Evolutionary conservation across 2,329 filamentous ascomycete species (phyloP), one percentile per base, ranked within the genome.

Genomic region (Neospermospora avenae): DNA sequence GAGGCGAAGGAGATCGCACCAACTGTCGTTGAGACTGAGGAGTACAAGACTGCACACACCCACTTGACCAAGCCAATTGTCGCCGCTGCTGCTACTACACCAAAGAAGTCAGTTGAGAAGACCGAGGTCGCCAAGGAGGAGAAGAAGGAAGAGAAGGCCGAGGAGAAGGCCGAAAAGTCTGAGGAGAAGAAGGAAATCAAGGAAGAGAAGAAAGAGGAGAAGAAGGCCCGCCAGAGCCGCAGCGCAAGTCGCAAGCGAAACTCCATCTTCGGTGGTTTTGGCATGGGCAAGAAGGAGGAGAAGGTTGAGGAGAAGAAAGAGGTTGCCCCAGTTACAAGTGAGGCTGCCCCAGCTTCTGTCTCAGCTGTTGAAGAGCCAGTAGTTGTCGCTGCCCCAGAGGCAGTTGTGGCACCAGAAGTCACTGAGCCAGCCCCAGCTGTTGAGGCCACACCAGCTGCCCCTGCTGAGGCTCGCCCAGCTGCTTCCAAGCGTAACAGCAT

Each of bases 1-100:
- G 91, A 96, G 79, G 93, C 91, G 71, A 96, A 95, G 83, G 88
- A 88, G 70, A 80, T 90, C 60, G 88, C 87, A 72, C 81, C 89
- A 66, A 82, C 82, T 58, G 84, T 97, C 69, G 84, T 84, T 65
- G 86, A 87, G 77, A 88, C 86, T 70, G 92, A 96, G 77, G 84
- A 85, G 62, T 99, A 96, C 87, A 97, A 96, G 86, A 77, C 77
- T 72, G 65, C 69, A 68, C 72, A 73, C 61, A 61, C 65, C 62
- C 18, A 59, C 55, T 49, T 70, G 63, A 75, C 72, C 71, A 79
- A 81, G 71, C 75, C 78, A 51, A 69, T 71, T 48, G 71, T 76
- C 51, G 72, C 71, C 59, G 74, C 71, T 31, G 76, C 60, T 65
- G 70, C 69, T 31, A 68, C 55, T 57, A 68, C 69, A 46, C 69